Percentiles rank a stretch among this genome's conserved stretches.
Evolutionary conservation across 2,329 filamentous ascomycete genomes (phyloP).

Genomic region (Monilinia aucupariae): DNA sequence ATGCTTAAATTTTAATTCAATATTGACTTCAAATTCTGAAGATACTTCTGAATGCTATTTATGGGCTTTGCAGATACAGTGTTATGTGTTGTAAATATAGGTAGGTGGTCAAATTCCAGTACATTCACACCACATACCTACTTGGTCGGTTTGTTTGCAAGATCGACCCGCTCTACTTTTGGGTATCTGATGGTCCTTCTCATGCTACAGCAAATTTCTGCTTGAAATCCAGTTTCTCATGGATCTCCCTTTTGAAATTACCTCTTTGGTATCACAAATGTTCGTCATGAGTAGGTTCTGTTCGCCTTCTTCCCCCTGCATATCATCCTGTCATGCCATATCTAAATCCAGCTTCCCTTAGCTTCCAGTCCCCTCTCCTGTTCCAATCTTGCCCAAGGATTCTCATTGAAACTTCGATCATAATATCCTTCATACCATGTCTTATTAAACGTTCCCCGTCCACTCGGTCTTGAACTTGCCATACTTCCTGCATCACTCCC

Average conservation of each 20-base stretch:
- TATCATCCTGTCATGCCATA: neutral
- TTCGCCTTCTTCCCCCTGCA: neutral
- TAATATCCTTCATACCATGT: constrained; percentile 65
- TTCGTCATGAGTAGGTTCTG: neutral
- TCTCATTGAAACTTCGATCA: constrained; percentile 61
- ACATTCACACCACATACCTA: neutral
- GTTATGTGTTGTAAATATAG: neutral
- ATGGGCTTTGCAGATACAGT: neutral
- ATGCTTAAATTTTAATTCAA: neutral
- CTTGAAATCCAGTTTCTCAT: neutral
- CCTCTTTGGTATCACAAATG: neutral
- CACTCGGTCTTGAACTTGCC: constrained; percentile 20
- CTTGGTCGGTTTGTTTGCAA: neutral
- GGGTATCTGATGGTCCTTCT: neutral
- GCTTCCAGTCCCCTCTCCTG: constrained; percentile 41
- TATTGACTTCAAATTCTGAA: neutral
- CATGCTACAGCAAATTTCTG: neutral
- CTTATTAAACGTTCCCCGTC: constrained; percentile 37
- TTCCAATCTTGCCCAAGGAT: constrained; percentile 64
- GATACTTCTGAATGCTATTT: neutral
- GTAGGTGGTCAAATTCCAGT: neutral
- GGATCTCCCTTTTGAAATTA: neutral
- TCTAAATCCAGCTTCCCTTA: constrained; percentile 43
- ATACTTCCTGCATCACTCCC: constrained; percentile 18
- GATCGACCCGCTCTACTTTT: neutral